Conservation (phyloP, 208 protist genomes). For the Acanthamoeba sp. region DNA sequence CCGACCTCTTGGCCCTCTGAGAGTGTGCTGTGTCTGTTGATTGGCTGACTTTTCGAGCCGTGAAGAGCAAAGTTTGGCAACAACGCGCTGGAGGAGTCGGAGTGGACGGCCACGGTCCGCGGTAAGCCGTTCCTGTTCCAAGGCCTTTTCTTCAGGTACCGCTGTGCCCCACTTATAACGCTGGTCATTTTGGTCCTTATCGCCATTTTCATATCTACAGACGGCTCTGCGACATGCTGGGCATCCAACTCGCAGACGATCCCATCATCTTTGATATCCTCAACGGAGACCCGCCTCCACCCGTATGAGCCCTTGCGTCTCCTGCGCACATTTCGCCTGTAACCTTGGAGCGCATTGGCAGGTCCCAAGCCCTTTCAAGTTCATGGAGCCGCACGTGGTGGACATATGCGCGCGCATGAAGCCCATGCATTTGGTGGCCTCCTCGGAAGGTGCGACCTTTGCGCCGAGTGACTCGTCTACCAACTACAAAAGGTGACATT, state of each 20-base stretch:
- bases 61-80: neutral
- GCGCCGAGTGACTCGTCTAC: neutral
- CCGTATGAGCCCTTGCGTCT: neutral
- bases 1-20: neutral
- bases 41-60: no score
- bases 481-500: no score
- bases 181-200: no score
- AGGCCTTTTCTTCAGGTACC: conserved; percentile 40
- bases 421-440: conserved; percentile 39
- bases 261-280: conserved; percentile 7
- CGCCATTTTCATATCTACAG: no score
- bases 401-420: conserved; percentile 47
- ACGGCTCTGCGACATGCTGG: conserved; percentile 47
- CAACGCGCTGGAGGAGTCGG: neutral
- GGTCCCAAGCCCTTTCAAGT: conserved; percentile 42
- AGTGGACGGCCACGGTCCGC: neutral
- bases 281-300: conserved; percentile 10
- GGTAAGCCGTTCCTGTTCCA: neutral
- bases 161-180: no score
- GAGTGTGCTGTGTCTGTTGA: neutral
- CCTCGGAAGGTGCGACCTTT: neutral
- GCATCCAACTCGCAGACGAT: neutral
- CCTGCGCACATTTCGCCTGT: neutral
- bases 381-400: conserved; percentile 25
- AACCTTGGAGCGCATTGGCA: neutral